Evolutionary conservation across 192 early-diverging fungal genomes (phyloP).

Genomic region (Coemansia reversa): DNA sequence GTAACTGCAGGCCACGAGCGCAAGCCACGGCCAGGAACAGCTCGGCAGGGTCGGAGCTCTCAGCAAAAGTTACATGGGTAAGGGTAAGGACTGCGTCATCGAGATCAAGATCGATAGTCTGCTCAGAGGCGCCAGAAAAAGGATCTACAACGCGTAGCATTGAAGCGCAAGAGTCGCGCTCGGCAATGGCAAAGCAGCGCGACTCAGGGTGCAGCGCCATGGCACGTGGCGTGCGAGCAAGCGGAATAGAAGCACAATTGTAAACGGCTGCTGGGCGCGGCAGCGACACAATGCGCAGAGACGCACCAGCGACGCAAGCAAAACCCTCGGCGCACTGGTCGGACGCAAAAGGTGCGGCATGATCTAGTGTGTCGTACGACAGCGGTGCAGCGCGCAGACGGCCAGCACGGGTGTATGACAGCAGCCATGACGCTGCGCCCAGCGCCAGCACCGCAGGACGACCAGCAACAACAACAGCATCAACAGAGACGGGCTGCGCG

Average conservation of each 20-base stretch:
- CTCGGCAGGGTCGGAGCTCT: slow-evolving; percentile 43
- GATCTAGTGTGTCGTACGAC: slow-evolving; percentile 81
- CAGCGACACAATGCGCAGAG: slow-evolving; percentile 81
- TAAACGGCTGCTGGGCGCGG: slow-evolving; percentile 80
- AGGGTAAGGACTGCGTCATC: slow-evolving; percentile 85
- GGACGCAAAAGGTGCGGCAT: slow-evolving; percentile 76
- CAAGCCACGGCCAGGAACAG: slow-evolving; percentile 83
- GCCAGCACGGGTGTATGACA: slow-evolving; percentile 76
- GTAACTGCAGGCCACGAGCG: slow-evolving; percentile 64
- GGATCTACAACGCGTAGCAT: slow-evolving; percentile 84
- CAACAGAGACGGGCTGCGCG: slow-evolving; percentile 76
- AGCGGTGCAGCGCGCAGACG: slow-evolving; percentile 79
- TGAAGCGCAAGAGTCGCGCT: slow-evolving; percentile 90
- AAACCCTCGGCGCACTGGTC: slow-evolving; percentile 88
- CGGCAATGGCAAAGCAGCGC: slow-evolving; percentile 85
- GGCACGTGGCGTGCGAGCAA: slow-evolving; percentile 85
- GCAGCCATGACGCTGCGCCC: slow-evolving; percentile 87
- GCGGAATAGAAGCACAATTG: slow-evolving; percentile 80
- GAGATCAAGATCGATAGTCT: slow-evolving; percentile 72
- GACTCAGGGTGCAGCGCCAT: slow-evolving; percentile 72
- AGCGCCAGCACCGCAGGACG: slow-evolving; percentile 78
- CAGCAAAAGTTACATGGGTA: slow-evolving; percentile 63
- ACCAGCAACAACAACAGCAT: slow-evolving; percentile 62
- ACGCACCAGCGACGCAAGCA: slow-evolving; percentile 82
- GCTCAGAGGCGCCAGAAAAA: slow-evolving; percentile 65